Evolutionary conservation across 2,329 filamentous ascomycete genomes (phyloP), one percentile per base, ranked within the genome.

Genomic region (Cladosporium sp.): DNA sequence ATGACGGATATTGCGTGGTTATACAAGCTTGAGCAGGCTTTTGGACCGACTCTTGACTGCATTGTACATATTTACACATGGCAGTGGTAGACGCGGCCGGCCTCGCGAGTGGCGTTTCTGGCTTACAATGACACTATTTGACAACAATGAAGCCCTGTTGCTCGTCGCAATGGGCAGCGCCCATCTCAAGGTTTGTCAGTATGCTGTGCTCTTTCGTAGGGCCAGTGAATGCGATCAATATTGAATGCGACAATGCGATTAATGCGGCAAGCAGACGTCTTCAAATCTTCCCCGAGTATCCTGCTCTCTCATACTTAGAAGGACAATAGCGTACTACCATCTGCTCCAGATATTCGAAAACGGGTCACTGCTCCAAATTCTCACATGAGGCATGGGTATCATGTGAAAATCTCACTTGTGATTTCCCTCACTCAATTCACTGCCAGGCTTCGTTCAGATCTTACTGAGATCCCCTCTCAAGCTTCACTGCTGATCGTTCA

Each of bases 41-140:
- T 43, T 33, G 46, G 34, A 28, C 32, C 43, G 35, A 42, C 49
- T 52, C 43, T 43, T 37, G 52, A 32, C 41, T 37, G 45, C 42
- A 40, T 49, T 55, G 55, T 58, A 58, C 10, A 59, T 58, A 55
- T 55, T 42, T 45, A 46, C 48, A 48, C 41, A 46, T 52, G 49
- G 54, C 54, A 55, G 48, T 53, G 42, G 43, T 54, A 46, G 43
- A 53, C 43, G 37, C 43, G 41, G 56, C 45, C 42, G 35, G 55
- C 46, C 31, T 45, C 33, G 38, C 33, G 37, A 19, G 37, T 42
- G 52, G 46, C 48, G 44, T 53, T 46, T 43, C 38, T 48, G 44
- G 48, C 48, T 50, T 50, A 50, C 40, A 50, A 50, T 50, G 48
- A 43, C 31, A 50, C 32, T 49, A 37, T 43, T 37, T 43, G 48